These are phyloP conservation scores for Talaromyces nanjingensis DNA, from an alignment of 495 filamentous ascomycete genomes.

Conservation along the genomic window DNA sequence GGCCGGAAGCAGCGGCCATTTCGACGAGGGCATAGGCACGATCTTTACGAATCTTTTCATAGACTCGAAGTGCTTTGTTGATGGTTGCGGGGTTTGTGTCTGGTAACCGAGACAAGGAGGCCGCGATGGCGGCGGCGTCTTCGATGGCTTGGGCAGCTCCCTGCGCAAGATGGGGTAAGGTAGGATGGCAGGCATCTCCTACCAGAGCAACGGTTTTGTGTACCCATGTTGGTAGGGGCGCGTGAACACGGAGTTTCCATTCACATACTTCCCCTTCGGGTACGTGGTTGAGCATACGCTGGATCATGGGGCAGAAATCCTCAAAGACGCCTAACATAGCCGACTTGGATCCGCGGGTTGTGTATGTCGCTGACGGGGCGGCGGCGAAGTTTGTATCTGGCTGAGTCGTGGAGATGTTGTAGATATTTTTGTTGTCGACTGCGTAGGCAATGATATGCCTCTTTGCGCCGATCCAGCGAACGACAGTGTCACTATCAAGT, in stretches of 20 bases:
- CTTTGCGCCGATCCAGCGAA: slow-evolving; percentile 71
- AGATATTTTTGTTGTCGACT: slow-evolving; percentile 64
- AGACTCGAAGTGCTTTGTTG: slow-evolving; percentile 59
- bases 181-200: slow-evolving; percentile 43
- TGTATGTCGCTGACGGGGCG: slow-evolving; percentile 69
- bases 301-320: slow-evolving; percentile 67
- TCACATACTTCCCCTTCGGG: slow-evolving; percentile 76
- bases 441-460: slow-evolving; percentile 82
- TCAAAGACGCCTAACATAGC: slow-evolving; percentile 59
- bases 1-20: slow-evolving; percentile 58
- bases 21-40: slow-evolving; percentile 64
- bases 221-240: slow-evolving; percentile 63
- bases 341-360: slow-evolving; percentile 61
- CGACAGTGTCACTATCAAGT: slow-evolving; percentile 58
- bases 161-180: slow-evolving; percentile 42
- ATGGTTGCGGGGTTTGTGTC: slow-evolving; percentile 47
- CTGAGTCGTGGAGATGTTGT: slow-evolving; percentile 72
- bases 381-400: slow-evolving; percentile 67
- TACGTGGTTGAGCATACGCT: slow-evolving; percentile 68
- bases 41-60: slow-evolving; percentile 66
- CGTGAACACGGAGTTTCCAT: slow-evolving; percentile 71
- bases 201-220: slow-evolving; percentile 67
- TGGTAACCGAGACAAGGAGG: slow-evolving; percentile 51
- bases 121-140: slow-evolving; percentile 45
- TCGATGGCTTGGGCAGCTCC: slow-evolving; percentile 45